phyloP scores from a whole-genome alignment of 139 green algal species.

The Picochlorum costavermella region DNA sequence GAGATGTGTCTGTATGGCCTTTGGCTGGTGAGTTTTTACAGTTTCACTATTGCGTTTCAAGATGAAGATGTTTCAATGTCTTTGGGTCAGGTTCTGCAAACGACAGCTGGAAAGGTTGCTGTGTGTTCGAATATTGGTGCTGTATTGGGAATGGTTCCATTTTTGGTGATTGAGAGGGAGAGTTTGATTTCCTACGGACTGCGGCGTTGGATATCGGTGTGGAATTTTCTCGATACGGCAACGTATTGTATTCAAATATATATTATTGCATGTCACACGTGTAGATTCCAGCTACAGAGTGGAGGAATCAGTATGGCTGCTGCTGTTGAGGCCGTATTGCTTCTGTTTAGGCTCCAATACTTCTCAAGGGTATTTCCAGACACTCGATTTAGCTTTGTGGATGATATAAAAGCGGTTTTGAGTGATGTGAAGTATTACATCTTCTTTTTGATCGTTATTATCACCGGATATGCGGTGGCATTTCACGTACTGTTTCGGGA shows the following conservation, averaged over 20 bases:
- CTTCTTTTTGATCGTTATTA: constrained; percentile 33
- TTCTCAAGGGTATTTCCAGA: constrained; percentile 32
- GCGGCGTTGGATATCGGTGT: constrained; percentile 29
- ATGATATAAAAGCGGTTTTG: constrained; percentile 20
- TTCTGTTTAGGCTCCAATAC: constrained; percentile 36
- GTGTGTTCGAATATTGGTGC: constrained; percentile 24
- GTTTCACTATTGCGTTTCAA: constrained; percentile 42
- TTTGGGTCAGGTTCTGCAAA: constrained; percentile 32
- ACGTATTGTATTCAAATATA: constrained; percentile 38
- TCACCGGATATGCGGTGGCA: constrained; percentile 30
- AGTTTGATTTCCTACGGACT: constrained; percentile 32
- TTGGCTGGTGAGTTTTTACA: constrained; percentile 43
- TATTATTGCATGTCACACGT: constrained; percentile 39
- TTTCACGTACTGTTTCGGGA: constrained; percentile 48
- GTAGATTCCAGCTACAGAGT: constrained; percentile 15
- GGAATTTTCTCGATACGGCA: constrained; percentile 41
- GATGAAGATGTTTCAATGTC: constrained; percentile 23
- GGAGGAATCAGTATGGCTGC: constrained; percentile 25
- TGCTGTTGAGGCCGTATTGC: constrained; percentile 42
- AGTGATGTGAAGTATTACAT: constrained; percentile 23
- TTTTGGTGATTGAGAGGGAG: constrained; percentile 34
- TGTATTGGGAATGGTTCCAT: constrained; percentile 39
- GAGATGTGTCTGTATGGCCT: constrained; percentile 36
- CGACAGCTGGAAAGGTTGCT: constrained; percentile 16
- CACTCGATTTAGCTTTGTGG: constrained; percentile 39